Conservation (phyloP, 352 stramenopile genomes). For the Phytopythium montanum region DNA sequence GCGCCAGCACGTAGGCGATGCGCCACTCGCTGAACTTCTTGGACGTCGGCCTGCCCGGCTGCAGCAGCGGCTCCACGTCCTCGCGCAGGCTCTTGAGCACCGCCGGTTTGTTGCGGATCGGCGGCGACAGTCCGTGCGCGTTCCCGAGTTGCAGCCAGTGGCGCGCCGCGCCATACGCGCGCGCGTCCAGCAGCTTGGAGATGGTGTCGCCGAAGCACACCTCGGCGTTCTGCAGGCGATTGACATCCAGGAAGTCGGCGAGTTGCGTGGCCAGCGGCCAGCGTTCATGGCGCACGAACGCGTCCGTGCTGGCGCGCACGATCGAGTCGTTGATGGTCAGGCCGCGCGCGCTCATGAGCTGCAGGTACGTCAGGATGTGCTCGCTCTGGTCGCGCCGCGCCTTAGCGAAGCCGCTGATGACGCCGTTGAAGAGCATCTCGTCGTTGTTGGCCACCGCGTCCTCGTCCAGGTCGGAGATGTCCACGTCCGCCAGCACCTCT, state of each 20-base stretch:
- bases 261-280: conserved; percentile 53
- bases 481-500: conserved; percentile 11
- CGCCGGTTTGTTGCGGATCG: conserved; percentile 66
- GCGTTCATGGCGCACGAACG: conserved; percentile 61
- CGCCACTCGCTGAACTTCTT: conserved; percentile 42
- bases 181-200: conserved; percentile 70
- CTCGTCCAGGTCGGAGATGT: conserved; percentile 23
- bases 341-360: conserved; percentile 39
- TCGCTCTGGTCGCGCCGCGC: conserved; percentile 61
- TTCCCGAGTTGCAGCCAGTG: conserved; percentile 57
- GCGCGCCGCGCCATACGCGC: conserved; percentile 44
- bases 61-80: conserved; percentile 10
- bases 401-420: conserved; percentile 81
- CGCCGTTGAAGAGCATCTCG: conserved; percentile 67
- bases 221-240: conserved; percentile 47
- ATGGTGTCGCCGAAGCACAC: conserved; percentile 69
- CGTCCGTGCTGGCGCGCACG: conserved; percentile 65
- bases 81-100: conserved; percentile 35
- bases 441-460: conserved; percentile 56
- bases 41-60: conserved; percentile 7
- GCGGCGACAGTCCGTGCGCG: conserved; percentile 40
- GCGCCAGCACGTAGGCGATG: conserved; percentile 67
- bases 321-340: conserved; percentile 74
- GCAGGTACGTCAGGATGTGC: conserved; percentile 60
- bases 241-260: conserved; percentile 42